A percentile compares a stretch with the other conserved stretches of the same genome.
phyloP scores from a whole-genome alignment of 1,284 basidiomycete genomes.

The Cerioporus squamosus region DNA sequence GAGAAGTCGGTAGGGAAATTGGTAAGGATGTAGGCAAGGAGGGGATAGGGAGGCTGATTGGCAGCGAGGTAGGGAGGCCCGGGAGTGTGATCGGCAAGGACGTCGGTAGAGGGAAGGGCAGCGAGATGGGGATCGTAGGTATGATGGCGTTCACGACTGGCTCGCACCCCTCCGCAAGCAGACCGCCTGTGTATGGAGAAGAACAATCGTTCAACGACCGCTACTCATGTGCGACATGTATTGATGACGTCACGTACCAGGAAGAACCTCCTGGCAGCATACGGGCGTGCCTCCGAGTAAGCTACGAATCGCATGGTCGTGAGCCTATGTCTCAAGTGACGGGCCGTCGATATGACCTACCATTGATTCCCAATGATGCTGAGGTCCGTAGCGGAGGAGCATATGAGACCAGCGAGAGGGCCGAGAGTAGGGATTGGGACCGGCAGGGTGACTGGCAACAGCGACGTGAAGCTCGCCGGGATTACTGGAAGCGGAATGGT shows the following conservation, averaged over 20 bases:
- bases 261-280: constrained; percentile 15
- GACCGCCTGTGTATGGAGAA: neutral
- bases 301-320: neutral
- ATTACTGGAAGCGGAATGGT: constrained; percentile 8
- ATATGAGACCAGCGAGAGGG: constrained; percentile 11
- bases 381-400: constrained; percentile 9
- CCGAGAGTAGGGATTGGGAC: constrained; percentile 21
- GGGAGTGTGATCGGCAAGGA: neutral
- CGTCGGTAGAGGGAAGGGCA: neutral
- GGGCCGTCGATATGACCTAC: neutral
- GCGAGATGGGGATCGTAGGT: neutral
- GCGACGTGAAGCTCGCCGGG: constrained; percentile 4
- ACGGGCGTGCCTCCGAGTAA: constrained; percentile 15
- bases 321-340: neutral
- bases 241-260: constrained; percentile 1
- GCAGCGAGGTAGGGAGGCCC: neutral
- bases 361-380: constrained; percentile 17
- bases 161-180: constrained; percentile 9
- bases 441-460: constrained; percentile 2
- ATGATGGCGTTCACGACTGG: constrained; percentile 1
- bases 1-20: neutral
- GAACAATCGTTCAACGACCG: neutral
- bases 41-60: neutral
- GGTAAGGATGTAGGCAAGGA: neutral
- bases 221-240: too few relatives aligned